phyloP scores from a whole-genome alignment of 1,284 basidiomycete species.

The Microbotryum silenes-acaulis region DNA sequence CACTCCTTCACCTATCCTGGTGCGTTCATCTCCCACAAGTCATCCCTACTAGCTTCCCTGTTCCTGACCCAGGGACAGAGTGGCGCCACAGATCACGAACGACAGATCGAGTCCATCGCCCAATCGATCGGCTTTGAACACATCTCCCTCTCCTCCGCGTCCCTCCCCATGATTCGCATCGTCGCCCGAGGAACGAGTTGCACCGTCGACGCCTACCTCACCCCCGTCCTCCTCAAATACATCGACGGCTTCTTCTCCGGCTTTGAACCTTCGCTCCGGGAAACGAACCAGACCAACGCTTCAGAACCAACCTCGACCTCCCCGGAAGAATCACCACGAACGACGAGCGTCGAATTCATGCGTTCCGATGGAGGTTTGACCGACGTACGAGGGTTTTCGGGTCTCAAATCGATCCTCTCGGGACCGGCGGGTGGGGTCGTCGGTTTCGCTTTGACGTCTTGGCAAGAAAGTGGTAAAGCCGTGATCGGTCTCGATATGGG shows the following conservation, averaged over 20 bases:
- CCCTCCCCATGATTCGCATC: conserved; percentile 64
- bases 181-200: conserved; percentile 85
- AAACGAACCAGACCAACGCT: conserved; percentile 58
- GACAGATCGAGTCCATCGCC: conserved; percentile 51
- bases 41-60: neutral
- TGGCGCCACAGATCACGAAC: conserved; percentile 60
- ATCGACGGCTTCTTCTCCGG: conserved; percentile 43
- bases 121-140: conserved; percentile 47
- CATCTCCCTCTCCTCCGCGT: conserved; percentile 76
- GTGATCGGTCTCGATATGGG: conserved; percentile 61
- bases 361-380: conserved; percentile 79
- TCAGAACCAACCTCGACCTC: conserved; percentile 71
- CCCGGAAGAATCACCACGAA: conserved; percentile 43
- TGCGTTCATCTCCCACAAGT: neutral
- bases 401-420: conserved; percentile 73
- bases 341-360: conserved; percentile 58
- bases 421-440: conserved; percentile 85
- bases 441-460: conserved; percentile 74
- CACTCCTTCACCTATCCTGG: conserved; percentile 86
- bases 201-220: conserved; percentile 93
- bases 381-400: conserved; percentile 74
- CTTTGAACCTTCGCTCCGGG: conserved; percentile 61
- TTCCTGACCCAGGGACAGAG: conserved; percentile 55
- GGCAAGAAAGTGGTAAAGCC: conserved; percentile 55
- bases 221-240: conserved; percentile 61